Conservation (phyloP, 1,284 basidiomycete species). For the Cryptococcus maquisensis region DNA sequence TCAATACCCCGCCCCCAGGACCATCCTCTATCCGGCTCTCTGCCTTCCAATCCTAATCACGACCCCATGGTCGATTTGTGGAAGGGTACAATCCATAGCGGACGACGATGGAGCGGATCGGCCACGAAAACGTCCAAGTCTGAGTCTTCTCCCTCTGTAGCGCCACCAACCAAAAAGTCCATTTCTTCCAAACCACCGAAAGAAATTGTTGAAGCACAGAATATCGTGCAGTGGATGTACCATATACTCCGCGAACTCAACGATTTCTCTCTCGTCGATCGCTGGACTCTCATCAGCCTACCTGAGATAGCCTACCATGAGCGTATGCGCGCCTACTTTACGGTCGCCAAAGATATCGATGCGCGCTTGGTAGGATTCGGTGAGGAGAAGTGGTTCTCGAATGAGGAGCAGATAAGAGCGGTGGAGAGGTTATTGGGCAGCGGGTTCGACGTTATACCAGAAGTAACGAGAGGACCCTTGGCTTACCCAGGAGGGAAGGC, state of each 20-base stretch:
- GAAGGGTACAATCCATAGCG: no score
- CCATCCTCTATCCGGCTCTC: no score
- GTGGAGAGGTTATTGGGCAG: conserved; percentile 13
- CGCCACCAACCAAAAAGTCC: no score
- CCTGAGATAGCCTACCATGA: conserved; percentile 14
- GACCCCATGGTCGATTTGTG: no score
- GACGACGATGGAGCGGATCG: no score
- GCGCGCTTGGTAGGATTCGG: conserved; percentile 6
- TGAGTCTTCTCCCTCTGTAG: no score
- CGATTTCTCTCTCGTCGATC: neutral
- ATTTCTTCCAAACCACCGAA: neutral
- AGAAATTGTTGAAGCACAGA: conserved; percentile 12
- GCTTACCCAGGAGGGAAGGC: no score
- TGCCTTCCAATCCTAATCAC: no score
- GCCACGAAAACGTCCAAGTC: no score
- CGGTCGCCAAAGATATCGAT: conserved; percentile 22
- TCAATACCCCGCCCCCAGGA: no score
- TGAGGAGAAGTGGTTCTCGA: conserved; percentile 16
- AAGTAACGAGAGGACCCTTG: neutral
- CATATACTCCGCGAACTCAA: conserved; percentile 15
- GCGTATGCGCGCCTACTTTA: conserved; percentile 10
- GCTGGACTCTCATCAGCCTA: conserved; percentile 26
- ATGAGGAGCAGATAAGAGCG: neutral
- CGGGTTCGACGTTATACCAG: conserved; percentile 10
- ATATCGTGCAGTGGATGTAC: conserved; percentile 27